phyloP scores from a whole-genome alignment of 352 stramenopile genomes.

The Phytopythium chamaehyphon region DNA sequence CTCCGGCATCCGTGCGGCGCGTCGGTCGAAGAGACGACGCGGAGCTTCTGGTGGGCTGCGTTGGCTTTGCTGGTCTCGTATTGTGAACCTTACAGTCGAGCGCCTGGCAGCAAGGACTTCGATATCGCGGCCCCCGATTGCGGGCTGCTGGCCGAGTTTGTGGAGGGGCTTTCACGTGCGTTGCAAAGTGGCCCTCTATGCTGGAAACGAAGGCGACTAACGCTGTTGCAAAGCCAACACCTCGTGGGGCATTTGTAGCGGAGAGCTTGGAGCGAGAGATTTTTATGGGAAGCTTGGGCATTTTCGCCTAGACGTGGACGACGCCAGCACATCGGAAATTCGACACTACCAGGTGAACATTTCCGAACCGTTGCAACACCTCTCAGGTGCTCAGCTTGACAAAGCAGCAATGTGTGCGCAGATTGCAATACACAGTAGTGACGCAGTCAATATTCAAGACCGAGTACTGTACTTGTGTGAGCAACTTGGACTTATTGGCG shows the following conservation, averaged over 20 bases:
- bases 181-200: neutral
- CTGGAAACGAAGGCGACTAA: neutral
- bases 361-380: no score
- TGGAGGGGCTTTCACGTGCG: slow-evolving; percentile 4
- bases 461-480: slow-evolving; percentile 2
- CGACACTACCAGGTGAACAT: no score
- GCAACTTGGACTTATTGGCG: neutral
- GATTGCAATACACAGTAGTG: slow-evolving; percentile 5
- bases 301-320: no score
- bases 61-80: neutral
- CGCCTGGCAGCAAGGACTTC: slow-evolving; percentile 18
- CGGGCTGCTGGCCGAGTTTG: slow-evolving; percentile 7
- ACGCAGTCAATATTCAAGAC: neutral
- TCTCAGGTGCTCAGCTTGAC: no score
- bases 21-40: slow-evolving; percentile 2
- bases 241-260: no score
- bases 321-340: no score
- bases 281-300: no score
- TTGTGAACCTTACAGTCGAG: no score
- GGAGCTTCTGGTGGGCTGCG: slow-evolving; percentile 15
- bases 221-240: neutral
- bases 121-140: slow-evolving; percentile 10
- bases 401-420: neutral
- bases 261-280: no score
- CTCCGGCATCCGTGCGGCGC: slow-evolving; percentile 19